Evolutionary conservation across 2,329 filamentous ascomycete genomes (phyloP).

Genomic region (Ambrosiella cleistominuta): DNA sequence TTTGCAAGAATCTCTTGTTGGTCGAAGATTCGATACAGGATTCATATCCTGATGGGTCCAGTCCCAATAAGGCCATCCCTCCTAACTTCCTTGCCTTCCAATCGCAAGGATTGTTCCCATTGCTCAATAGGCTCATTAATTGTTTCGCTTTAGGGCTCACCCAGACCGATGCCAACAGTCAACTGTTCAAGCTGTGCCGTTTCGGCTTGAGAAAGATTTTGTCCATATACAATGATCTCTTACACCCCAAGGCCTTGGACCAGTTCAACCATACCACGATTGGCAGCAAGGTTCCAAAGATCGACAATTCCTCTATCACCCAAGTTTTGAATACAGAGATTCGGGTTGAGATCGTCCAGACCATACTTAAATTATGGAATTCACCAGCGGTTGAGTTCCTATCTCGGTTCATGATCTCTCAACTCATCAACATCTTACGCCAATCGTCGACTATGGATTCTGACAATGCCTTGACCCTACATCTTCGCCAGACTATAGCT

Average conservation of each 20-base stretch:
- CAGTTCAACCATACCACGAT: constrained; percentile 6
- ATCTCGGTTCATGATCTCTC: constrained; percentile 21
- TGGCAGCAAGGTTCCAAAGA: background rate
- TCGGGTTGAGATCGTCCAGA: constrained; percentile 60
- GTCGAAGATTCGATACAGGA: constrained; percentile 68
- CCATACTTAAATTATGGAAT: constrained; percentile 66
- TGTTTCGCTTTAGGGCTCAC: constrained; percentile 43
- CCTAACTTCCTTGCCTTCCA: constrained; percentile 78
- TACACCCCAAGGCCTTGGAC: constrained; percentile 7
- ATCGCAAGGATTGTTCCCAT: constrained; percentile 55
- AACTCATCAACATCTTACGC: constrained; percentile 7
- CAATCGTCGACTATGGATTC: constrained; percentile 3
- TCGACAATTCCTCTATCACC: background rate
- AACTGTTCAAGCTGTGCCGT: background rate
- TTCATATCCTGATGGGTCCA: constrained; percentile 13
- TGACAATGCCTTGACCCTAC: background rate
- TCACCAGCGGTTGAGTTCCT: constrained; percentile 70
- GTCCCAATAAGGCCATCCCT: constrained; percentile 41
- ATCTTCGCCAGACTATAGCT: background rate
- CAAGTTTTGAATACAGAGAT: constrained; percentile 44
- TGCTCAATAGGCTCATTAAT: constrained; percentile 54
- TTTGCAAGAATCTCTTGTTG: constrained; percentile 63
- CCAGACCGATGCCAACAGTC: constrained; percentile 16
- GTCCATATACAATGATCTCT: constrained; percentile 43
- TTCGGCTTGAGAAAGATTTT: constrained; percentile 62